phyloP scores from a whole-genome alignment of 257 asterid genomes.

The Solanum corneliomulleri region DNA sequence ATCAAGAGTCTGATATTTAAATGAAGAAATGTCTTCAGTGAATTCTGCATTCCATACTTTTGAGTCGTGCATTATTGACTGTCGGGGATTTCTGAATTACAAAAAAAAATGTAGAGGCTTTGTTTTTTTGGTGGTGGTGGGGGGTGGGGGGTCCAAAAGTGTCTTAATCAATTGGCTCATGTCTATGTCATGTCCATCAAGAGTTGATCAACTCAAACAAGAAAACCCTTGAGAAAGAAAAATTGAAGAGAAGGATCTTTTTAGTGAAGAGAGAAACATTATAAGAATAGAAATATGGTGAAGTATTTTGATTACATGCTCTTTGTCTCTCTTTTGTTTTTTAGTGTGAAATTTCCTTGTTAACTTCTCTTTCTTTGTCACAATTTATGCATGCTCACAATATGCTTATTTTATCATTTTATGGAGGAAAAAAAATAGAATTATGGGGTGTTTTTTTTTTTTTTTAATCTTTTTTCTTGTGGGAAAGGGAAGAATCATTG shows the following conservation, averaged over 20 bases:
- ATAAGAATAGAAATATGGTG: slow-evolving; percentile 19
- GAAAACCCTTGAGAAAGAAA: neutral
- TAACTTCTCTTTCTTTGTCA: neutral
- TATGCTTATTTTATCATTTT: neutral
- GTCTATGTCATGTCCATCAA: neutral
- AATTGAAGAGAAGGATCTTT: slow-evolving; percentile 18
- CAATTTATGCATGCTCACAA: neutral
- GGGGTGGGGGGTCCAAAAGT: neutral
- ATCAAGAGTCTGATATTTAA: neutral
- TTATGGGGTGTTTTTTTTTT: neutral
- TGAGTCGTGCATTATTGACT: neutral
- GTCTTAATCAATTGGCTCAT: neutral
- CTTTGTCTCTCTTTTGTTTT: slow-evolving; percentile 1
- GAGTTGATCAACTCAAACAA: neutral
- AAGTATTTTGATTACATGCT: slow-evolving; percentile 9
- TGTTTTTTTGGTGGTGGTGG: neutral
- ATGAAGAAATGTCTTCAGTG: neutral
- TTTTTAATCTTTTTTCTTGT: neutral
- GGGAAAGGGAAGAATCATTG: neutral
- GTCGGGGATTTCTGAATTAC: neutral
- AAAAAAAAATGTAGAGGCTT: neutral
- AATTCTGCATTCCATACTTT: neutral
- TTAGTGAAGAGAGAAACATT: slow-evolving; percentile 28
- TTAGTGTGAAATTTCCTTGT: neutral
- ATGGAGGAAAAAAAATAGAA: neutral